Conservation (phyloP, 495 filamentous ascomycete genomes). For the Hypoxylon crocopeplum region DNA sequence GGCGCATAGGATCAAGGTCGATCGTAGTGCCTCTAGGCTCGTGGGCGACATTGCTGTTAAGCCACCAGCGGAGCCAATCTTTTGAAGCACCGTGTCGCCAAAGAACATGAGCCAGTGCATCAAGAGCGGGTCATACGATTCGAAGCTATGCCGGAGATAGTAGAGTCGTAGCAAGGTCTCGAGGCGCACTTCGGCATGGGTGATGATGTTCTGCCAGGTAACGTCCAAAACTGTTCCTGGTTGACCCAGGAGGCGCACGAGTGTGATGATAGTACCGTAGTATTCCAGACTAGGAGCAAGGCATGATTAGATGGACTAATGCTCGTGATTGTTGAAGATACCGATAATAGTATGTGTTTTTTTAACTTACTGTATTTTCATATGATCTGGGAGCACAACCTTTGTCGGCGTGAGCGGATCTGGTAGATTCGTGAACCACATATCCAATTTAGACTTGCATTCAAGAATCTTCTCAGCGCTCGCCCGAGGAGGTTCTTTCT, state of each 20-base stretch:
- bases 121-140: slow-evolving; percentile 42
- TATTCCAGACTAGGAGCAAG: slow-evolving; percentile 27
- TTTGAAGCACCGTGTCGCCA: slow-evolving; percentile 39
- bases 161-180: slow-evolving; percentile 50
- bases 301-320: background rate
- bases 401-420: slow-evolving; percentile 43
- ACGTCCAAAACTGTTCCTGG: background rate
- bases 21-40: slow-evolving; percentile 37
- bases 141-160: slow-evolving; percentile 51
- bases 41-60: background rate
- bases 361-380: slow-evolving; percentile 41
- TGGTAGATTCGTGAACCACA: slow-evolving; percentile 43
- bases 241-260: slow-evolving; percentile 24
- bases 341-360: background rate
- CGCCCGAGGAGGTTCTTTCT: slow-evolving; percentile 13
- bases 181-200: slow-evolving; percentile 38
- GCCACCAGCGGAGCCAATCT: background rate
- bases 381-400: slow-evolving; percentile 46
- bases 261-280: slow-evolving; percentile 24
- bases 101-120: slow-evolving; percentile 44
- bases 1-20: slow-evolving; percentile 43
- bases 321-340: background rate
- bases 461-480: slow-evolving; percentile 30
- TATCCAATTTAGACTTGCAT: slow-evolving; percentile 39
- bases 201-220: slow-evolving; percentile 29